These are phyloP conservation scores for Saccharomycopsis malanga DNA, from an alignment of 805 yeast species.

Conservation along the genomic window DNA sequence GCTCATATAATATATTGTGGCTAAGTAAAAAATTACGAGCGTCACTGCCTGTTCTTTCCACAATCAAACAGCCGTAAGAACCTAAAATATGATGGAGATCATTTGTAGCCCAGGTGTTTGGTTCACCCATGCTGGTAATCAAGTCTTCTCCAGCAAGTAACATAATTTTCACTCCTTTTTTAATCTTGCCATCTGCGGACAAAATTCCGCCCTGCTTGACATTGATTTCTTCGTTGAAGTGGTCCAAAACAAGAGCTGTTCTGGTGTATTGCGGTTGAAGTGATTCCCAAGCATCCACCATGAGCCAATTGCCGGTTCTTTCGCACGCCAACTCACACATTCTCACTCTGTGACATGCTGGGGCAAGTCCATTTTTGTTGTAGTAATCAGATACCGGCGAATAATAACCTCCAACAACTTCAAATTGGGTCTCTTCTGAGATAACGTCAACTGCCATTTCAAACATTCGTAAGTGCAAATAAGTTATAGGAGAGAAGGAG, in stretches of 20 bases:
- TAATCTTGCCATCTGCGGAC: slow-evolving; percentile 48
- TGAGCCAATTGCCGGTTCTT: slow-evolving; percentile 91
- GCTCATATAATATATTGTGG: slow-evolving; percentile 97
- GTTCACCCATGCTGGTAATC: slow-evolving; percentile 99
- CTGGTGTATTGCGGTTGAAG: slow-evolving; percentile 85
- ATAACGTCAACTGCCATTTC: slow-evolving; percentile 97
- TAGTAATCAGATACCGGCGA: slow-evolving; percentile 93
- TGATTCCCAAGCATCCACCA: slow-evolving; percentile 99
- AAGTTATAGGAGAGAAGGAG: slow-evolving; percentile 92
- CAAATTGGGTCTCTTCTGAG: slow-evolving; percentile 85
- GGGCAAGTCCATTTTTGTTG: slow-evolving; percentile 87
- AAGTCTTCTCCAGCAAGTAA: slow-evolving; percentile 95
- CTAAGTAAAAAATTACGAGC: slow-evolving; percentile 86
- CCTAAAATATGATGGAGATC: slow-evolving; percentile 95
- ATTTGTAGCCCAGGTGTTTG: slow-evolving; percentile 96
- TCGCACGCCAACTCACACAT: slow-evolving; percentile 99
- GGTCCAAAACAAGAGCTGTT: slow-evolving; percentile 93
- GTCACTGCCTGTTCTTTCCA: slow-evolving; percentile 94
- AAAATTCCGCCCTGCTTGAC: slow-evolving; percentile 82
- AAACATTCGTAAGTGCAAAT: slow-evolving; percentile 91
- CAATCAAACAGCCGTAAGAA: slow-evolving; percentile 91
- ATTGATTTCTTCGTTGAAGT: slow-evolving; percentile 92
- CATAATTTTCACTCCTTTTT: slow-evolving; percentile 89
- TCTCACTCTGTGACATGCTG: slow-evolving; percentile 81
- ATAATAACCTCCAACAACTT: slow-evolving; percentile 93